Base-by-base conservation (phyloP, 192 early-diverging fungal species). In the Rhizoclosmatium globosum region DNA sequence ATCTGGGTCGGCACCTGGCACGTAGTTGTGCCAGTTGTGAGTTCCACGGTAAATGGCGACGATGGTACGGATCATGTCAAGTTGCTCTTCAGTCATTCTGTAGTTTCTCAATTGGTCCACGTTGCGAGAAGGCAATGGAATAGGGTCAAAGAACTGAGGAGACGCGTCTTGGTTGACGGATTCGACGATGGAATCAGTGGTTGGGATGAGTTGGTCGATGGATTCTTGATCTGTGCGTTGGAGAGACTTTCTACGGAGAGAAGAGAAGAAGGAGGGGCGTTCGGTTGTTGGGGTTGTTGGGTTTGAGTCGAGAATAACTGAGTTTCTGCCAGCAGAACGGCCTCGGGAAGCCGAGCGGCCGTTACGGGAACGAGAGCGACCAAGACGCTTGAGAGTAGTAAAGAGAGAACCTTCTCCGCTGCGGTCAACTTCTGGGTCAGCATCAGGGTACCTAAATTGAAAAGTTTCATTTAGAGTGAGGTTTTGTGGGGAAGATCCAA, bases 11-110 rank as follows among this genome's bases (percentile, higher is more conserved):
- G 79, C 74, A 67, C 74, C 74, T 3, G 83, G 83, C 39, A 84
- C 81, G 60, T 81, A 84, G 76, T 84, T 84, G 77, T 84, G 83
- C 47, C 46, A 84, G 62, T 84, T 84, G 77, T 84, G 83, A 0
- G 83, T 84, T 21, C 83, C 83, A 19, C 75, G 42, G 72, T 60
- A 84, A 42, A 84, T 68, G 2, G 77, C 69, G 39, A 79, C 43
- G 65, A 82, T 82, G 64, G 56, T 43, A 3, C 64, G 58, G 64
- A 84, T 64, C 57, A 68, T 74, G 4, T 70, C 56, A 41, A 68
- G 58, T 79, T 84, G 79, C 43, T 74, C 47, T 13, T 41, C 61
- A 23, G 78, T 62, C 43, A 84, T 81, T 38, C 83, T 69, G 66
- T 79, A 84, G 15, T 17, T 44, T n/a, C 72, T 9, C 17, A 83